These are phyloP conservation scores for Xylariales sp. DNA, from an alignment of 2,329 filamentous ascomycete species.

Conservation along the genomic window DNA sequence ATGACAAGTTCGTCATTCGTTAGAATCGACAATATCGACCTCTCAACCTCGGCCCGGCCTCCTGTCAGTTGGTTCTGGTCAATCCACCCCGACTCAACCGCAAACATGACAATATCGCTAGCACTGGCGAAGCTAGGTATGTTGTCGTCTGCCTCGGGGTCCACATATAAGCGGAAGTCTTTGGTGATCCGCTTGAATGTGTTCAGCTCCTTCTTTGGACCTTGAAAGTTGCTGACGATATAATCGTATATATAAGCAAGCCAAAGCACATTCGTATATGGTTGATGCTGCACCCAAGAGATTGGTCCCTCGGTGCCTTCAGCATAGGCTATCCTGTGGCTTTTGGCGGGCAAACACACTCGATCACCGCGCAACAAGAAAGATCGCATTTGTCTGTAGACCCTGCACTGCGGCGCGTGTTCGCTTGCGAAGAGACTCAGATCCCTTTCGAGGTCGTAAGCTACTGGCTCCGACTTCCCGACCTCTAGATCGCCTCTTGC, in stretches of 20 bases:
- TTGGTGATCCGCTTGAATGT: conserved; percentile 43
- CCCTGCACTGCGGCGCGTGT: conserved; percentile 54
- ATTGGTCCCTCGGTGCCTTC: conserved; percentile 41
- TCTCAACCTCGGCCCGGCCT: conserved; percentile 24
- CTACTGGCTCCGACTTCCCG: conserved; percentile 36
- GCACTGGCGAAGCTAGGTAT: conserved; percentile 50
- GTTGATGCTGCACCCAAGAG: conserved; percentile 49
- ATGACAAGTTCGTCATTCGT: conserved; percentile 12
- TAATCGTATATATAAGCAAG: conserved; percentile 58
- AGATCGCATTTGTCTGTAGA: conserved; percentile 60
- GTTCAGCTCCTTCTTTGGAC: conserved; percentile 39
- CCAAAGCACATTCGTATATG: conserved; percentile 64
- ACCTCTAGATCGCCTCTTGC: conserved; percentile 37
- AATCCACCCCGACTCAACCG: conserved; percentile 55
- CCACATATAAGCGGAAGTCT: conserved; percentile 50
- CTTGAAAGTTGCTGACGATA: conserved; percentile 41
- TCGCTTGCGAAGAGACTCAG: conserved; percentile 56
- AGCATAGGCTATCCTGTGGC: conserved; percentile 44
- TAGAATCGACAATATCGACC: conserved; percentile 27
- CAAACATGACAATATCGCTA: conserved; percentile 52
- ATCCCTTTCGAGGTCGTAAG: conserved; percentile 57
- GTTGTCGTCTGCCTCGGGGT: conserved; percentile 43
- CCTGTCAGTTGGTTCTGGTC: conserved; percentile 46
- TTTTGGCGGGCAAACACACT: conserved; percentile 41
- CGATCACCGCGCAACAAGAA: conserved; percentile 49